These are phyloP conservation scores for Knufia fluminis DNA, from an alignment of 2,329 filamentous ascomycete species.

Conservation along the genomic window DNA sequence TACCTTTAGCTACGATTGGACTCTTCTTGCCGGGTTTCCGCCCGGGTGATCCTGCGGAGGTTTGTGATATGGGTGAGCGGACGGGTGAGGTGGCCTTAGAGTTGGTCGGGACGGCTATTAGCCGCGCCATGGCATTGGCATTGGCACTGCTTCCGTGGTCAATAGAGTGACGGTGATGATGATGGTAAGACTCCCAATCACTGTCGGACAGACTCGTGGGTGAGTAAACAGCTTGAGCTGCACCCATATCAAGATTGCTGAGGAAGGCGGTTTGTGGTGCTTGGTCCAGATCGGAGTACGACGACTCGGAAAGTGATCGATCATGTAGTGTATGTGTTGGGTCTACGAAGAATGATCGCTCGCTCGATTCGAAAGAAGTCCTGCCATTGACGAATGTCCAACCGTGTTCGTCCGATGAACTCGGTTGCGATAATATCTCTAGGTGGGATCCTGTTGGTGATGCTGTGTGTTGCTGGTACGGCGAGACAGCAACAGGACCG, in stretches of 20 bases:
- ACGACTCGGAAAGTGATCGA: constrained; percentile 77
- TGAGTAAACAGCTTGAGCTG: constrained; percentile 67
- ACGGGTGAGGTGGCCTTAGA: constrained; percentile 47
- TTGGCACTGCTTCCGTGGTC: constrained; percentile 47
- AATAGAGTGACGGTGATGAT: constrained; percentile 32
- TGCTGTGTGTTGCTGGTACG: constrained; percentile 41
- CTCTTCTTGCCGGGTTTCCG: constrained; percentile 62
- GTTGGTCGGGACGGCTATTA: constrained; percentile 46
- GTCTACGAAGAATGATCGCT: constrained; percentile 70
- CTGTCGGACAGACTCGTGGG: constrained; percentile 68
- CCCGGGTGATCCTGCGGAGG: constrained; percentile 54
- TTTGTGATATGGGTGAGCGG: constrained; percentile 53
- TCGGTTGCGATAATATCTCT: constrained; percentile 73
- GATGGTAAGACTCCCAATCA: constrained; percentile 44
- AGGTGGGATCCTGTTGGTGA: constrained; percentile 73
- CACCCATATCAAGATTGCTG: constrained; percentile 75
- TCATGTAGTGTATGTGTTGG: constrained; percentile 84
- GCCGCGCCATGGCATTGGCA: constrained; percentile 57
- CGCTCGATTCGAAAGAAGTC: constrained; percentile 60
- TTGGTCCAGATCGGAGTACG: constrained; percentile 58
- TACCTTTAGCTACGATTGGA: constrained; percentile 66
- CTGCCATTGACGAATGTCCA: constrained; percentile 76
- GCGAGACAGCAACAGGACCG: constrained; percentile 34
- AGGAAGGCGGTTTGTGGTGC: constrained; percentile 55
- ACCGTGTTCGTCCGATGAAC: constrained; percentile 73